These are phyloP conservation scores for Agastache rugosa DNA, from an alignment of 257 asterid species.

Conservation along the genomic window DNA sequence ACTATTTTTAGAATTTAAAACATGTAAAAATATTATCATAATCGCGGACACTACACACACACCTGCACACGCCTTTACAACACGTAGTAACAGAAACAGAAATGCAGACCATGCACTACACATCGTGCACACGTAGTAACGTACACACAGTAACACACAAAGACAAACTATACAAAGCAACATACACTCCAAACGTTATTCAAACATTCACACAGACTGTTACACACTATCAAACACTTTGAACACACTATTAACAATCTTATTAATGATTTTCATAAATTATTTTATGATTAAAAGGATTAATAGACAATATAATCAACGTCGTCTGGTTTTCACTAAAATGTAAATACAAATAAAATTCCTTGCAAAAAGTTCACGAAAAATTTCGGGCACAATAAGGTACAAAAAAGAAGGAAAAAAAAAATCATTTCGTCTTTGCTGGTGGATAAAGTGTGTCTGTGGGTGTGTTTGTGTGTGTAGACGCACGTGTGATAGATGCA, in stretches of 20 bases:
- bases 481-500: not conserved
- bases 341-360: not conserved
- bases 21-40: no score
- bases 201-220: not conserved
- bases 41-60: not conserved
- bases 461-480: not conserved
- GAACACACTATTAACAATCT: not conserved
- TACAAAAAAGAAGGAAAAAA: no score
- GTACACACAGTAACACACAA: not conserved
- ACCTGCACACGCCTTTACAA: not conserved
- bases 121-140: not conserved
- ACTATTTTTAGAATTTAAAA: no score
- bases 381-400: no score
- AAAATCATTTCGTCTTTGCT: no score
- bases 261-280: not conserved
- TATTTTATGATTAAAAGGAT: no score
- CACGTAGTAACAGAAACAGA: not conserved
- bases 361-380: no score
- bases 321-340: no score
- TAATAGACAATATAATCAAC: no score
- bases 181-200: not conserved
- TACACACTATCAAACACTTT: not conserved
- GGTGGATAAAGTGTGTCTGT: not conserved
- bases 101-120: constrained; percentile 3
- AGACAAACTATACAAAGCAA: not conserved